phyloP scores from a whole-genome alignment of 2,329 filamentous ascomycete species.

The Penicillium paneum region DNA sequence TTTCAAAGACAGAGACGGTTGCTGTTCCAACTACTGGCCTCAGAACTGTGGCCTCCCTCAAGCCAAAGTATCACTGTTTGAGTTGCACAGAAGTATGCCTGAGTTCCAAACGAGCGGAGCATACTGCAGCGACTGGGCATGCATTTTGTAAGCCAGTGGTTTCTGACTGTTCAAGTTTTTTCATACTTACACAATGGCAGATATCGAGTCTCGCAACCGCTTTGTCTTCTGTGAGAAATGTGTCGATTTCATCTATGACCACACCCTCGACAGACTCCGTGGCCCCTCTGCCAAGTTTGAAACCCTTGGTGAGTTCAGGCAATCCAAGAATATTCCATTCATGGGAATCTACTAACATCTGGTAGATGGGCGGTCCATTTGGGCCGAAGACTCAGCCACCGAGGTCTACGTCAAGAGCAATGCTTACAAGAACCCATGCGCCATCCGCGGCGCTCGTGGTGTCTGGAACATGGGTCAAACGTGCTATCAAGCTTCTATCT shows the following conservation, averaged over 20 bases:
- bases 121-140: slow-evolving; percentile 40
- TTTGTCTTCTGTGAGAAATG: slow-evolving; percentile 41
- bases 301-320: slow-evolving; percentile 3
- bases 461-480: slow-evolving; percentile 98
- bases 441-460: slow-evolving; percentile 81
- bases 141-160: slow-evolving; percentile 37
- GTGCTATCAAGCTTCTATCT: slow-evolving; percentile 94
- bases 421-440: slow-evolving; percentile 74
- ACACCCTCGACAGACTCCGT: slow-evolving; percentile 38
- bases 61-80: slow-evolving; percentile 41
- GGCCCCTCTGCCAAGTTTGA: slow-evolving; percentile 19
- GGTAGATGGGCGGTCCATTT: slow-evolving; percentile 34
- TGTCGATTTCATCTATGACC: slow-evolving; percentile 43
- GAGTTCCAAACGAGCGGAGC: slow-evolving; percentile 32
- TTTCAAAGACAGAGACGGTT: slow-evolving; percentile 23
- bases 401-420: slow-evolving; percentile 74
- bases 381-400: slow-evolving; percentile 55
- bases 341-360: slow-evolving; percentile 1
- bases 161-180: not conserved
- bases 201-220: slow-evolving; percentile 42
- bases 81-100: slow-evolving; percentile 35
- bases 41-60: slow-evolving; percentile 30
- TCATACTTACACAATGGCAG: slow-evolving; percentile 23
- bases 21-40: slow-evolving; percentile 21
- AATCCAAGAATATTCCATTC: not conserved